These are phyloP conservation scores for Atalantia buxifolia DNA, from an alignment of 345 rosid species.

Conservation along the genomic window DNA sequence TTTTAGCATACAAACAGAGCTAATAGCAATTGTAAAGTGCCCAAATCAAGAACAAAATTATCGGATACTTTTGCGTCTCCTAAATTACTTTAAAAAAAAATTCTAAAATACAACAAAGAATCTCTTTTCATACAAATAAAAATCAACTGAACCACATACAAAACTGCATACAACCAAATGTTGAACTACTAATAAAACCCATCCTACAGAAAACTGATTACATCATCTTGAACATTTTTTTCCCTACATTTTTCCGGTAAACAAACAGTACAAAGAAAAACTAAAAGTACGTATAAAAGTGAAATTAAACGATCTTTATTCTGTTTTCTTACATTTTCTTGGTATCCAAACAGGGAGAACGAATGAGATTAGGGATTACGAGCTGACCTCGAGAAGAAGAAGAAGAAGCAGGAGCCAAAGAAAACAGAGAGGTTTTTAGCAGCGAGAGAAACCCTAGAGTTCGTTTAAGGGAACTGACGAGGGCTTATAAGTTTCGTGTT, in stretches of 20 bases:
- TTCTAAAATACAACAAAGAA: too few species aligned
- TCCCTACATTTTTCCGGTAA: neutral
- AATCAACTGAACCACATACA: too few species aligned
- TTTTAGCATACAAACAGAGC: neutral
- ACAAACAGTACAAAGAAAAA: neutral
- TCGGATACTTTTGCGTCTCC: neutral
- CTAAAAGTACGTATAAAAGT: neutral
- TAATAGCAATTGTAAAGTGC: neutral
- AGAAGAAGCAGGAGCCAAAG: neutral
- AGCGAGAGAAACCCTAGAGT: slow-evolving; percentile 9
- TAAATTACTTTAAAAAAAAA: neutral
- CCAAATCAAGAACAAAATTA: neutral
- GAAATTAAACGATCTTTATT: neutral
- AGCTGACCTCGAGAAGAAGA: neutral
- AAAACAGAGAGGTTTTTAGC: neutral
- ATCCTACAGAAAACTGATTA: too few species aligned
- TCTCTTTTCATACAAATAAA: too few species aligned
- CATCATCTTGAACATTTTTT: neutral
- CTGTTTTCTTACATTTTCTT: neutral
- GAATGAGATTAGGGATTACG: neutral
- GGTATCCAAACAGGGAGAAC: neutral
- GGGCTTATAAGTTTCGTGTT: neutral
- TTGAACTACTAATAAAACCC: too few species aligned
- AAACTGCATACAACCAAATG: neutral
- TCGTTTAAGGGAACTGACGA: neutral